Percentiles rank a stretch among this genome's conserved stretches.
phyloP scores from a whole-genome alignment of 2,329 filamentous ascomycete genomes.

The Trichophyton benhamiae region DNA sequence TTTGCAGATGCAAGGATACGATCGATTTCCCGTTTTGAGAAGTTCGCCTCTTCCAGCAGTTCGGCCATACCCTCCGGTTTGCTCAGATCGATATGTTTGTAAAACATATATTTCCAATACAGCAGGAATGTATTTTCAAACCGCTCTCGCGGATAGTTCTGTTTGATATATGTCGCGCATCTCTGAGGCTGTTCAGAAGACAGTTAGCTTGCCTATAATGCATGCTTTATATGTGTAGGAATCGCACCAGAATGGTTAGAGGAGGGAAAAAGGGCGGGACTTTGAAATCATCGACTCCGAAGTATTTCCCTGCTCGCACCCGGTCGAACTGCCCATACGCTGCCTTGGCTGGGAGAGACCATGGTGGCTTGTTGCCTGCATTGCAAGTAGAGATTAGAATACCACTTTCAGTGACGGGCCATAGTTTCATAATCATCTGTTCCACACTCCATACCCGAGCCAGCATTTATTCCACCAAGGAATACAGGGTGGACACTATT shows the following conservation, averaged over 20 bases:
- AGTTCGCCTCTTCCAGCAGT: slow-evolving; percentile 29
- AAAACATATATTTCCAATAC: slow-evolving; percentile 52
- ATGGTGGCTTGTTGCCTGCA: slow-evolving; percentile 63
- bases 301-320: slow-evolving; percentile 40
- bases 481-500: slow-evolving; percentile 55
- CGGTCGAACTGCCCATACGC: slow-evolving; percentile 43
- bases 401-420: background rate
- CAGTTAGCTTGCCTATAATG: slow-evolving; percentile 1
- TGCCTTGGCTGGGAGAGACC: slow-evolving; percentile 57
- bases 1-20: slow-evolving; percentile 44
- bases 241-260: slow-evolving; percentile 40
- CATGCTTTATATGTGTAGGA: slow-evolving; percentile 14
- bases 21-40: slow-evolving; percentile 41
- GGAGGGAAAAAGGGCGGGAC: slow-evolving; percentile 43
- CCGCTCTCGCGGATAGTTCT: slow-evolving; percentile 36
- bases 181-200: slow-evolving; percentile 43
- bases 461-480: slow-evolving; percentile 53
- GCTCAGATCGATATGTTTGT: slow-evolving; percentile 47
- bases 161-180: slow-evolving; percentile 54
- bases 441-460: slow-evolving; percentile 34
- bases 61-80: slow-evolving; percentile 43
- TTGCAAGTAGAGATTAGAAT: background rate
- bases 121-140: slow-evolving; percentile 45
- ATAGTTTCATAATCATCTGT: background rate
- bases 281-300: slow-evolving; percentile 33